A percentile compares a stretch with the other conserved stretches of the same genome.
phyloP scores from a whole-genome alignment of 805 yeast species.

The Kodamaea leandrae region DNA sequence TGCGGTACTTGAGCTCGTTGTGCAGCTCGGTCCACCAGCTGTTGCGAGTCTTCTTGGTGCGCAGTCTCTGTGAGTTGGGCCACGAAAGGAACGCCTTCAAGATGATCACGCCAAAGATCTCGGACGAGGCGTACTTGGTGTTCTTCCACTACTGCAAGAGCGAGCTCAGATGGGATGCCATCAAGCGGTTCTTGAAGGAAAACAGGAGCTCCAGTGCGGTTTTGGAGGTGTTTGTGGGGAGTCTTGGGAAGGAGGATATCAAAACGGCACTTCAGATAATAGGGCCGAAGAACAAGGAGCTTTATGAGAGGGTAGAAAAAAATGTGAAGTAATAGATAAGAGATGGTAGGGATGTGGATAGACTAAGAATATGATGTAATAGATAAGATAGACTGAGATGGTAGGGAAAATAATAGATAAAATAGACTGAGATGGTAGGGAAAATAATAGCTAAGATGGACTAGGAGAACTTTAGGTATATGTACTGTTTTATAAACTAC shows the following conservation, averaged over 20 bases:
- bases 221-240: neutral
- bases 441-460: no score
- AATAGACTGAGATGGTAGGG: no score
- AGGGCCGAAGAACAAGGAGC: no score
- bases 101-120: neutral
- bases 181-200: neutral
- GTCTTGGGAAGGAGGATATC: neutral
- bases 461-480: no score
- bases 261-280: neutral
- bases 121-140: neutral
- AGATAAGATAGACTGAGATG: no score
- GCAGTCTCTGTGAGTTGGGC: constrained; percentile 26
- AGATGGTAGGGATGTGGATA: no score
- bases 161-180: neutral
- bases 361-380: no score
- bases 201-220: neutral
- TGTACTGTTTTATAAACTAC: no score
- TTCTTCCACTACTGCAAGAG: neutral
- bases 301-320: no score
- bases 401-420: no score
- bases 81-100: constrained; percentile 24
- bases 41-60: constrained; percentile 26
- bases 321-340: neutral
- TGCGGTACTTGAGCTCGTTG: constrained; percentile 20
- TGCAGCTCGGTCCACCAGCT: constrained; percentile 24